Base-by-base conservation (phyloP, 441 rosid species). In the Flueggea neowawraea region DNA sequence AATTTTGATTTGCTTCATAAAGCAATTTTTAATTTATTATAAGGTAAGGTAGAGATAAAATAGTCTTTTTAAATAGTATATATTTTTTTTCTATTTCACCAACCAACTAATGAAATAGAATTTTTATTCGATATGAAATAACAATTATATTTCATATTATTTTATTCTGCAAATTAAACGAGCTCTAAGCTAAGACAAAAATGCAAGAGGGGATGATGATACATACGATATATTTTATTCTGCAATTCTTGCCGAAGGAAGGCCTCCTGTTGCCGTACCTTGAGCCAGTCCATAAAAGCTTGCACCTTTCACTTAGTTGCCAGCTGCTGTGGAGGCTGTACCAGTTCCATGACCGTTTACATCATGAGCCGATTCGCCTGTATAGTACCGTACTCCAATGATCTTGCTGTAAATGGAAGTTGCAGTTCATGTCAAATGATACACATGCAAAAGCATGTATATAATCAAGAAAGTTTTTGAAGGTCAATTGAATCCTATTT, bases 281-380 rank as follows among this genome's bases (percentile, higher is more conserved):
- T 56, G 5, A 0, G 69, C 80, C 10, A 81, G 31, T 16, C 85
- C 81, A 28, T 43, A 64, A 10, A 68, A 74, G 56, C 73, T 68
- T 2, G 66, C 79, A 15, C 52, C 13, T 44, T 44, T 31, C 12
- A 73, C 85, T 2, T 33, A 31, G 22, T 56, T 62, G 1, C 85
- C 82, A 3, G 83, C 79, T 5, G 73, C 81, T 0, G 69, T 76
- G 0, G 85, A 73, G 7, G 81, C 66, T 4, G 79, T 73, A 62
- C 75, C 78, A 1, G 71, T 63, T n/a, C 83, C 85, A 53, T 81
- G 85, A 4, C 85, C 83, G 8, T 12, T 39, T 0, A 61, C 32
- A 54, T 81, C 85, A 44, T 79, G 75, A 6, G 83, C 73, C 0
- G 77, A 71, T 61, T 11, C 45, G 4, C 7, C 5, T 1, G 10